phyloP scores from a whole-genome alignment of 768 basidiomycete species.

The Chiua virens region DNA sequence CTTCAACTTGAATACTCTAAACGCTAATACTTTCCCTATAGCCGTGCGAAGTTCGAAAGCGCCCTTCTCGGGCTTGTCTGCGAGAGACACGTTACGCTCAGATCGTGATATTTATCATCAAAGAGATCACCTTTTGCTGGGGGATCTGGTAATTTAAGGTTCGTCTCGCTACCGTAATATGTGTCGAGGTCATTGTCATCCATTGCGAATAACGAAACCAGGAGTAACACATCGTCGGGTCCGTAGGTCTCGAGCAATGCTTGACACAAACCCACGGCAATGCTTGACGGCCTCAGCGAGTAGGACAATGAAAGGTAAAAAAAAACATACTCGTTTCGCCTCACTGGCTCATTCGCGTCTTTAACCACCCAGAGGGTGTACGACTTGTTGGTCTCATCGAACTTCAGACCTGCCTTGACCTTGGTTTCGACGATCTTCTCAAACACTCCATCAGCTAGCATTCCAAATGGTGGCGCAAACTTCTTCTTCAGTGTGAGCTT shows the following conservation, averaged over 20 bases:
- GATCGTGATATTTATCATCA: not conserved
- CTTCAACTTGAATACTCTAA: too few relatives aligned
- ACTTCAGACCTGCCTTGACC: slow-evolving; percentile 3
- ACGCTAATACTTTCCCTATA: too few relatives aligned
- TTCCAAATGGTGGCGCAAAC: slow-evolving; percentile 6
- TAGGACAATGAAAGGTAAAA: not conserved
- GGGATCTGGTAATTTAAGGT: not conserved
- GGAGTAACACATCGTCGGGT: slow-evolving; percentile 12
- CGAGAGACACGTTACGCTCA: not conserved
- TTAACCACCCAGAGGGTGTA: slow-evolving; percentile 12
- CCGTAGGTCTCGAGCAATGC: slow-evolving; percentile 11
- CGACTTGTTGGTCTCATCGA: not conserved
- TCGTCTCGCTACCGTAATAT: slow-evolving; percentile 1
- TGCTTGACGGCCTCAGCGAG: not conserved
- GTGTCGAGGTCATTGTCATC: not conserved
- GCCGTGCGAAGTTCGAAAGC: not conserved
- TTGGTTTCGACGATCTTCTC: too few relatives aligned
- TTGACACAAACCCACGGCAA: slow-evolving; percentile 12
- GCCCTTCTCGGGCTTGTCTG: not conserved
- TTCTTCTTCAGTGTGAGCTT: slow-evolving; percentile 4
- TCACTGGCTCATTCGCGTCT: not conserved
- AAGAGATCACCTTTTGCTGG: not conserved
- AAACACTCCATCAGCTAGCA: not conserved
- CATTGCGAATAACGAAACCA: slow-evolving; percentile 8
- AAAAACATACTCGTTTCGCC: slow-evolving; percentile 6